Conservation (phyloP, 495 filamentous ascomycete species). For the Viridothelium virens region DNA sequence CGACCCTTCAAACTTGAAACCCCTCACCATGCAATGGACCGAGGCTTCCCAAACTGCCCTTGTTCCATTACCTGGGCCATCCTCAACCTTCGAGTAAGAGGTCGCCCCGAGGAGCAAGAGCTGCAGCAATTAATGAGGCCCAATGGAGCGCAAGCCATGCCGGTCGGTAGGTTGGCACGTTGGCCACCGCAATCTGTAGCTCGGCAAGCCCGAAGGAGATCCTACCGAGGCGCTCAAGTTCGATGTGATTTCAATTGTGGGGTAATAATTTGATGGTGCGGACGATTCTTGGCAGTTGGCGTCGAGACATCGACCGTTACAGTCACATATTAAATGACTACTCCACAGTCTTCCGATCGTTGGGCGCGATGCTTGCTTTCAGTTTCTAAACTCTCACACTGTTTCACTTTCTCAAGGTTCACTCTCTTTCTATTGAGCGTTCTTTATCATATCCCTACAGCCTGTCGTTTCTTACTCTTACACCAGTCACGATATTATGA, state of each 20-base stretch:
- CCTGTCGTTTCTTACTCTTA: neutral
- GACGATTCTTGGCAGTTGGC: neutral
- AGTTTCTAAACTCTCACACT: neutral
- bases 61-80: slow-evolving; percentile 9
- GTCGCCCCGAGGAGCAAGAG: neutral
- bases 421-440: neutral
- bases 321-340: slow-evolving; percentile 11
- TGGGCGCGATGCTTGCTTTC: neutral
- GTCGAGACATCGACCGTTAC: slow-evolving; percentile 9
- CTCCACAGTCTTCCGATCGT: neutral
- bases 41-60: slow-evolving; percentile 8
- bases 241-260: neutral
- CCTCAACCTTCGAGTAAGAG: neutral
- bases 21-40: slow-evolving; percentile 10
- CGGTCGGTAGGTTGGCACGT: neutral
- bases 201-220: neutral
- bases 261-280: neutral
- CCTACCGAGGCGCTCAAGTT: neutral
- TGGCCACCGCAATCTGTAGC: neutral
- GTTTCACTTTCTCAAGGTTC: neutral
- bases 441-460: neutral
- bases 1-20: slow-evolving; percentile 1
- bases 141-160: neutral
- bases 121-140: neutral
- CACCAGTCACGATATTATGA: neutral